Base-by-base conservation (phyloP, 495 filamentous ascomycete species). In the Articulospora tetracladia region DNA sequence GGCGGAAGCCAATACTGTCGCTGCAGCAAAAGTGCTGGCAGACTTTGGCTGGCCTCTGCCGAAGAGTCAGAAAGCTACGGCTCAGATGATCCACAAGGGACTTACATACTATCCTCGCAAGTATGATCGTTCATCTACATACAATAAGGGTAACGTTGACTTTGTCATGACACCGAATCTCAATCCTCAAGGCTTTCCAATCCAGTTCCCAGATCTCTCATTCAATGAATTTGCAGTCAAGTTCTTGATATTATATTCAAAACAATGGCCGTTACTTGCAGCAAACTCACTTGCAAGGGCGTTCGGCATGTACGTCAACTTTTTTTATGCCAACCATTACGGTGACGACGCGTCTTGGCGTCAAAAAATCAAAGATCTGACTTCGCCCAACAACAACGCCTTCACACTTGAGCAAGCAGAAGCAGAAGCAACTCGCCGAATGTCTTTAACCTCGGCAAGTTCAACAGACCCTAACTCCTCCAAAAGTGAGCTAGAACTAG, bases 171-270 rank as follows among this genome's bases (percentile, higher is more conserved):
- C 24, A 24, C 25, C 53, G 12, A 23, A 44, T 25, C 11, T 56
- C 10, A 20, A 39, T 46, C 6, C 24, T 24, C 34, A 48, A 53
- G 36, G 36, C 8, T 24, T 55, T 22, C 30, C 34, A 15, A 59
- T 58, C 22, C 19, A 24, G 28, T 13, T 47, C 27, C n/a, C 60
- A 26, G 19, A 86, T 1, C 89, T 88, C 84, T 49, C 50, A 13
- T 52, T 51, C 30, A 57, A 51, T 36, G 26, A 52, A 15, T 66
- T 59, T 27, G 54, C 36, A 17, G 32, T 28, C 1, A 11, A 22
- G 3, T 58, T 66, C 24, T 51, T 63, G 19, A 57, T 11, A 22
- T 17, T 13, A 8, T 44, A 61, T 30, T 13, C 26, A 3, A 25
- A 41, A 12, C 46, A 46, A 26, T 13, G 44, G 19, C 8, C 50